Evolutionary conservation across 148 eudicot species (phyloP), one percentile per base, ranked within the genome.

Genomic region (Camellia granthamiana): DNA sequence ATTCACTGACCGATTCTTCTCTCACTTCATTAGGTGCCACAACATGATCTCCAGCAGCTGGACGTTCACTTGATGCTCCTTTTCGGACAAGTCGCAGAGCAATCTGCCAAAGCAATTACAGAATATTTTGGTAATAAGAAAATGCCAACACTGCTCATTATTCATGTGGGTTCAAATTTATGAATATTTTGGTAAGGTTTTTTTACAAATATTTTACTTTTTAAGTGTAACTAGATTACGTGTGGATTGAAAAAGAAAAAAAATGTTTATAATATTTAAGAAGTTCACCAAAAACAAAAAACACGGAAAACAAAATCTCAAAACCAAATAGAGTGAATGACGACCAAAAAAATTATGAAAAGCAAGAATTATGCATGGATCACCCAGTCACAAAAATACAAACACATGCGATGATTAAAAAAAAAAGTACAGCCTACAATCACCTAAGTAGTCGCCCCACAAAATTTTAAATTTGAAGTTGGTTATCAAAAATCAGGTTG

Each of bases 1-100:
- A 82, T 71, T 80, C 84, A 76, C 73, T 78, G 79, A 63, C 72
- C 71, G 84, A 76, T 43, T 85, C 91, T 65, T 74, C 75, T 83
- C 81, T 82, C 6, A 70, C 69, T 23, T 78, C 84, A 49, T 58
- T 80, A 60, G 83, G 61, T 78, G 70, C 90, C 80, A 78, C 72
- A 16, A 58, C 49, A 23, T 85, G 78, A 14, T 62, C 78, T 18
- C 65, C 77, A 59, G 82, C 65, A 77, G 67, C 64, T 42, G 78
- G 38, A 72, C 82, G 84, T 42, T 87, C 93, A 60, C 60, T 72
- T 46, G 75, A 46, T 72, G 85, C 89, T 83, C 91, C 91, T 77
- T 84, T 83, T 41, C 98, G 85, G 52, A 96, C 99, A 87, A 96
- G 98, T 82, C 88, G 84, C 66, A 96, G 81, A 80, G 99, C 99